These are phyloP conservation scores for Mycena leptocephala DNA, from an alignment of 768 basidiomycete species.

Conservation along the genomic window DNA sequence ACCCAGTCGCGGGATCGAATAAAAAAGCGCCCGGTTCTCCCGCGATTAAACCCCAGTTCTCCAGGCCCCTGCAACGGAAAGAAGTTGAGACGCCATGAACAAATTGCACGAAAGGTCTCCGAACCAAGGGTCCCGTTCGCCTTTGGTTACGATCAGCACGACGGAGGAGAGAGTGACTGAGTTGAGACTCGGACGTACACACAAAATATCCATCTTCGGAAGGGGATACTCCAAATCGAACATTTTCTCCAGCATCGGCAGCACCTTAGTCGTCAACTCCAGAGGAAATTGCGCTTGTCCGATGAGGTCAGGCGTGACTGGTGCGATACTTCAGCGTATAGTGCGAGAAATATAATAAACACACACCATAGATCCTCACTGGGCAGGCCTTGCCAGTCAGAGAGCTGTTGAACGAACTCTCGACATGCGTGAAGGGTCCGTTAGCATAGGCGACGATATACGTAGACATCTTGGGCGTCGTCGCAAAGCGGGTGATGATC, in stretches of 20 bases:
- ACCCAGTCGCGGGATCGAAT: constrained; percentile 68
- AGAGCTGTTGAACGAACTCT: constrained; percentile 72
- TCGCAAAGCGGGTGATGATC: constrained; percentile 74
- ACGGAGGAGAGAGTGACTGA: background rate
- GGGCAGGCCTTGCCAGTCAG: constrained; percentile 75
- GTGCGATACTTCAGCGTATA: background rate
- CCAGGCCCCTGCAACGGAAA: constrained; percentile 71
- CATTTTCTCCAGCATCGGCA: constrained; percentile 79
- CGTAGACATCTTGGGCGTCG: constrained; percentile 77
- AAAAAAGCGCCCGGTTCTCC: constrained; percentile 77
- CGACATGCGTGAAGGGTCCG: constrained; percentile 69
- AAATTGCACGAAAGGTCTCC: background rate
- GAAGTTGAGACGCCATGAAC: background rate
- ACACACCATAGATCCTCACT: constrained; percentile 72
- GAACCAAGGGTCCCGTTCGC: background rate
- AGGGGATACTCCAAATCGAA: constrained; percentile 83
- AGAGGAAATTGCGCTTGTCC: constrained; percentile 73
- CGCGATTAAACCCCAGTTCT: constrained; percentile 81
- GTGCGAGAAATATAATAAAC: background rate
- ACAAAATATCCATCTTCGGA: constrained; percentile 84
- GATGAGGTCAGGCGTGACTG: constrained; percentile 74
- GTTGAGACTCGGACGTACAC: constrained; percentile 64
- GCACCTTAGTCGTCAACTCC: constrained; percentile 71
- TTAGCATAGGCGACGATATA: constrained; percentile 80
- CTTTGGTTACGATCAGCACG: background rate